Percentiles rank a stretch among this genome's conserved stretches.
Conservation (phyloP, 2,329 filamentous ascomycete genomes). For the Talaromyces albobiverticillius region DNA sequence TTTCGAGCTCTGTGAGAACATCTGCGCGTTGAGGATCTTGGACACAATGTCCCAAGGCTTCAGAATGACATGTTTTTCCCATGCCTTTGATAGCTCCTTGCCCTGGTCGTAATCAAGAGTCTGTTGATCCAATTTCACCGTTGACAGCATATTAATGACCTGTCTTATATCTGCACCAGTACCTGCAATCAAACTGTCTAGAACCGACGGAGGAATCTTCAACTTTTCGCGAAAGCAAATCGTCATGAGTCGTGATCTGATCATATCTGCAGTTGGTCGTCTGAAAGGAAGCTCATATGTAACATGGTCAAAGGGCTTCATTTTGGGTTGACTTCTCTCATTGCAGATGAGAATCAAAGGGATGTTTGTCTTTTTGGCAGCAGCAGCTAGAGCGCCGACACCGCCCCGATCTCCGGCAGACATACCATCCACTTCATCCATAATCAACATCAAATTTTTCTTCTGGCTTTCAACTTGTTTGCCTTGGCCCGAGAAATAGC, state of each 20-base stretch:
- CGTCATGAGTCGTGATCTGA: constrained; percentile 88
- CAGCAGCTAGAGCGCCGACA: constrained; percentile 87
- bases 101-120: constrained; percentile 79
- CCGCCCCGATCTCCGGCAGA: constrained; percentile 94
- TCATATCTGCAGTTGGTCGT: constrained; percentile 84
- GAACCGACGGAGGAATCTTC: constrained; percentile 75
- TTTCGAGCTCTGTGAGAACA: constrained; percentile 81
- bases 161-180: constrained; percentile 95
- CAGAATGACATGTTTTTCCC: constrained; percentile 95
- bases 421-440: constrained; percentile 99
- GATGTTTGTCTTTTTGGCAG: constrained; percentile 92
- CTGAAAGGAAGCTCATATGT: constrained; percentile 84
- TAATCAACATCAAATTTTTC: constrained; percentile 93
- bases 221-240: constrained; percentile 90
- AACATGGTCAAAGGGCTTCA: constrained; percentile 93
- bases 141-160: constrained; percentile 97
- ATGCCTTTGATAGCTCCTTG: constrained; percentile 93
- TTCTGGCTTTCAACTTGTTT: constrained; percentile 76
- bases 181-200: constrained; percentile 93
- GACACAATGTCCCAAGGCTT: constrained; percentile 98
- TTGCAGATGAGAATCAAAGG: constrained; percentile 98
- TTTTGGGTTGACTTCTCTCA: constrained; percentile 86
- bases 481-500: constrained; percentile 82
- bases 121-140: constrained; percentile 81
- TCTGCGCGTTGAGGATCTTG: constrained; percentile 83